Percentiles rank a stretch among this genome's conserved stretches.
Conservation (phyloP, 2,329 filamentous ascomycete species). For the Sclerotinia borealis region DNA sequence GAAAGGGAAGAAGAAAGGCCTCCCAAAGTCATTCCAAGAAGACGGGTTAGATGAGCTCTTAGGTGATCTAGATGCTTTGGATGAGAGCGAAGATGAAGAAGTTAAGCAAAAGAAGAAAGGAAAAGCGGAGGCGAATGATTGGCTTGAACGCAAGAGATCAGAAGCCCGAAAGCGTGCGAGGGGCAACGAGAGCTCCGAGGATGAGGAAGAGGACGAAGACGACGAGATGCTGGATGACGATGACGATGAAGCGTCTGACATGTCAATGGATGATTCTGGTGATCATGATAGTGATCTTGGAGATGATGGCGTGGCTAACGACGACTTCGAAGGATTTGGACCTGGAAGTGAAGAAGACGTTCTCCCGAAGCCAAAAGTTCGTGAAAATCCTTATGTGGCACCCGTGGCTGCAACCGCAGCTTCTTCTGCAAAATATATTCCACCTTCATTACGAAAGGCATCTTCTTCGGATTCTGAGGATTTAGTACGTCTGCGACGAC, state of each 20-base stretch:
- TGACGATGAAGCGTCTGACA: conserved; percentile 30
- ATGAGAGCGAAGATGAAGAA: conserved; percentile 44
- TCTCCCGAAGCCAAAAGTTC: conserved; percentile 40
- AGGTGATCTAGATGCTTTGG: conserved; percentile 48
- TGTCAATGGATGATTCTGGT: conserved; percentile 24
- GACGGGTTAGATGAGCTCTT: conserved; percentile 79
- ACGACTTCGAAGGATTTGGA: conserved; percentile 35
- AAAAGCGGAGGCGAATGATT: conserved; percentile 52
- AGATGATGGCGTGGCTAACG: conserved; percentile 36
- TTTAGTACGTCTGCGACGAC: conserved; percentile 64
- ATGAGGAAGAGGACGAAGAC: conserved; percentile 20
- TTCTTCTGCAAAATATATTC: conserved; percentile 73
- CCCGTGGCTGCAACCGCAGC: conserved; percentile 47
- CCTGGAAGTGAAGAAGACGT: conserved; percentile 35
- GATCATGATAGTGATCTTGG: conserved; percentile 24
- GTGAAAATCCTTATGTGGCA: conserved; percentile 86
- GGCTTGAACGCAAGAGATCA: conserved; percentile 52
- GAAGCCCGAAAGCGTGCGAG: conserved; percentile 34
- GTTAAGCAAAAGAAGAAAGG: conserved; percentile 48
- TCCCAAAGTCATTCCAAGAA: conserved; percentile 68
- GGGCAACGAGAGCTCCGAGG: not conserved
- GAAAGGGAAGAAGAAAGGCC: conserved; percentile 59
- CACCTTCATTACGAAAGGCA: conserved; percentile 70
- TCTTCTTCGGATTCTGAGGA: conserved; percentile 60
- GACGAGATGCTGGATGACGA: conserved; percentile 29